Conservation (phyloP, 2,329 filamentous ascomycete species). For the Macrophomina pseudophaseolina region DNA sequence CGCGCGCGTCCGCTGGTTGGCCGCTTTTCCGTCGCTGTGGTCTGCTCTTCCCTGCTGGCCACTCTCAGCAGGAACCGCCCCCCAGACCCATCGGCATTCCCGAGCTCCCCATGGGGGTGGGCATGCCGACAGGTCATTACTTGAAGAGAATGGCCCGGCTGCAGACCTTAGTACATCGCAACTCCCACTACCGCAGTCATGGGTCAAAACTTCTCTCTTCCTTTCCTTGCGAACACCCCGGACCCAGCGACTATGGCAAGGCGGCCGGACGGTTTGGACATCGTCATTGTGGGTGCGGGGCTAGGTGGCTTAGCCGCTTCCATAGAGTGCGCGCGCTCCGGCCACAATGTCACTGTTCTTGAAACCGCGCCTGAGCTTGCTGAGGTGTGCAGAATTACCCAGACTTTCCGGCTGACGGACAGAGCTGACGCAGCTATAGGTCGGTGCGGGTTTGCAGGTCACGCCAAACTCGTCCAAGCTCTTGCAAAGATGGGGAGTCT, state of each 20-base stretch:
- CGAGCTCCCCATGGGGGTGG: not conserved
- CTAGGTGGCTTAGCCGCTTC: constrained; percentile 51
- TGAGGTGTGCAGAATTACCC: constrained; percentile 40
- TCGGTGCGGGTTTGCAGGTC: constrained; percentile 44
- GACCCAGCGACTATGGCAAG: not conserved
- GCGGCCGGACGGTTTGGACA: not conserved
- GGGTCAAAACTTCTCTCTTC: constrained; percentile 8
- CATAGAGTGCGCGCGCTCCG: constrained; percentile 48
- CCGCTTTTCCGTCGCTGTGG: not conserved
- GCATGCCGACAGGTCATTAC: not conserved
- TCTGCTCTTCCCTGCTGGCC: not conserved
- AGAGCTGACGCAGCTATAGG: constrained; percentile 29
- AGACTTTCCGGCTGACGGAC: not conserved
- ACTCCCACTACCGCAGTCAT: not conserved
- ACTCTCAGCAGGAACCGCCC: not conserved
- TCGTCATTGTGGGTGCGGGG: constrained; percentile 44
- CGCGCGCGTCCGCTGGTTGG: not conserved
- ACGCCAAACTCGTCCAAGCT: constrained; percentile 53
- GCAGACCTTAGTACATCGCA: not conserved
- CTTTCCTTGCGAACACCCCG: not conserved
- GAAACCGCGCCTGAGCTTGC: constrained; percentile 49
- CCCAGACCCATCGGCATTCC: not conserved
- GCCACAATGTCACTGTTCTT: constrained; percentile 48
- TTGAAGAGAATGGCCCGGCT: not conserved
- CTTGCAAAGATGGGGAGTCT: constrained; percentile 58